phyloP scores from a whole-genome alignment of 208 protist genomes.

The Trypanosoma rangeli region DNA sequence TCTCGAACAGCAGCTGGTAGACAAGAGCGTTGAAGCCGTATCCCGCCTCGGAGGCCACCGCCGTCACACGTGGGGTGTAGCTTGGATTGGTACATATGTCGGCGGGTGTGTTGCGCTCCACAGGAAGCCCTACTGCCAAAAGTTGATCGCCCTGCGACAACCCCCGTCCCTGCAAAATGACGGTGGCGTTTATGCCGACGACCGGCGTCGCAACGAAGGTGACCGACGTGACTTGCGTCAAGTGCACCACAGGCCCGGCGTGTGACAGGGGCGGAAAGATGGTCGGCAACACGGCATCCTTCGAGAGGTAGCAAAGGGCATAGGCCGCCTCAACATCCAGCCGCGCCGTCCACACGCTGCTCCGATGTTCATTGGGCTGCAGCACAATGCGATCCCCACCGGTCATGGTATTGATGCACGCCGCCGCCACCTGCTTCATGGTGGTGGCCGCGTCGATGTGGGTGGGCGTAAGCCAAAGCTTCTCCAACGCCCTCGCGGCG shows the following conservation, averaged over 20 bases:
- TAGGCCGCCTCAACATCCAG: conserved; percentile 34
- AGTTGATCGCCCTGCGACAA: conserved; percentile 61
- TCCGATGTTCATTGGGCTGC: conserved; percentile 26
- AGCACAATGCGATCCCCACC: conserved; percentile 29
- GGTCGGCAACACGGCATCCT: conserved; percentile 11
- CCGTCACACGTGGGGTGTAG: conserved; percentile 55
- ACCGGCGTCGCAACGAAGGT: conserved; percentile 29
- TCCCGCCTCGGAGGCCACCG: conserved; percentile 15
- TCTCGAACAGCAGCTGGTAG: conserved; percentile 41
- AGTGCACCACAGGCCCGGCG: conserved; percentile 56
- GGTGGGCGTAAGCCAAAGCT: conserved; percentile 44
- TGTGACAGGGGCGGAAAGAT: conserved; percentile 54
- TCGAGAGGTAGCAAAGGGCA: conserved; percentile 64
- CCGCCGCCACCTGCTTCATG: conserved; percentile 6
- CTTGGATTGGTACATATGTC: conserved; percentile 73
- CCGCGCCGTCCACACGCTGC: conserved; percentile 30
- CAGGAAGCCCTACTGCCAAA: conserved; percentile 56
- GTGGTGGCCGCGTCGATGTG: neutral
- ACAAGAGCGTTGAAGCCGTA: conserved; percentile 32
- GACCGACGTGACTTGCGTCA: conserved; percentile 46
- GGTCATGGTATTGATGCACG: conserved; percentile 32
- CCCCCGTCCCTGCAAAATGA: conserved; percentile 63
- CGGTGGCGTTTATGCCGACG: conserved; percentile 22
- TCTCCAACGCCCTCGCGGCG: conserved; percentile 15
- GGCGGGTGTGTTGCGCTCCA: conserved; percentile 29